Conservation (phyloP, 768 basidiomycete species). For the Boletus vermiculosoides region DNA sequence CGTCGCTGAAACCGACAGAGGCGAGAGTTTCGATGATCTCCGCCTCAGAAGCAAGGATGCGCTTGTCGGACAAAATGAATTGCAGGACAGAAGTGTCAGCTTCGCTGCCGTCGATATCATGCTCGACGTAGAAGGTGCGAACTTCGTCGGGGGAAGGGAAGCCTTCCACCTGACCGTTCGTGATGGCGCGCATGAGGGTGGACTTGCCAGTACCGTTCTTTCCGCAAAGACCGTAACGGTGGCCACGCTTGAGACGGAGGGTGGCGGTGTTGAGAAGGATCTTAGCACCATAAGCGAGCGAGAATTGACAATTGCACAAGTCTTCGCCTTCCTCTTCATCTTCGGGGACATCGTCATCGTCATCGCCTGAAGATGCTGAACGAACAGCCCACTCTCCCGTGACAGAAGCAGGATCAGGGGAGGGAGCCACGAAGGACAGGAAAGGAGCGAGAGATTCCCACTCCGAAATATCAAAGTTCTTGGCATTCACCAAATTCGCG, state of each 20-base stretch:
- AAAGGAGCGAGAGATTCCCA: conserved; percentile 84
- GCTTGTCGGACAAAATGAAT: conserved; percentile 85
- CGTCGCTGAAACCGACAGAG: conserved; percentile 89
- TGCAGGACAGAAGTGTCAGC: conserved; percentile 86
- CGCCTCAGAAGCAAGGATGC: conserved; percentile 64
- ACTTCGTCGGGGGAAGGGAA: conserved; percentile 98
- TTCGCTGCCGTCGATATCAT: conserved; percentile 96
- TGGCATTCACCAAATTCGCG: conserved; percentile 81
- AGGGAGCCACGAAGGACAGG: conserved; percentile 62
- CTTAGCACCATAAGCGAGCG: conserved; percentile 97
- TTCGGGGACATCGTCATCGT: conserved; percentile 64
- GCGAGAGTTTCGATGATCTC: conserved; percentile 81
- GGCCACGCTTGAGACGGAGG: conserved; percentile 96
- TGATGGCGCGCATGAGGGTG: conserved; percentile 90
- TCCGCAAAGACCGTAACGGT: conserved; percentile 98
- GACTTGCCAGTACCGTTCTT: conserved; percentile 99
- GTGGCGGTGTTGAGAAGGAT: conserved; percentile 95
- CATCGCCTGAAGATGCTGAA: conserved; percentile 76
- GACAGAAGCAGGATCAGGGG: conserved; percentile 65
- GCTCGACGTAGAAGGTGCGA: conserved; percentile 99
- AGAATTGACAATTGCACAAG: conserved; percentile 98
- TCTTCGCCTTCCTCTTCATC: conserved; percentile 99
- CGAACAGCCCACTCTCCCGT: conserved; percentile 87
- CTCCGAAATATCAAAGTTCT: conserved; percentile 87
- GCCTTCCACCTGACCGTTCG: conserved; percentile 95